Evolutionary conservation across 1,284 basidiomycete species (phyloP), one percentile per base, ranked within the genome.

Genomic region (Caloboletus firmus): DNA sequence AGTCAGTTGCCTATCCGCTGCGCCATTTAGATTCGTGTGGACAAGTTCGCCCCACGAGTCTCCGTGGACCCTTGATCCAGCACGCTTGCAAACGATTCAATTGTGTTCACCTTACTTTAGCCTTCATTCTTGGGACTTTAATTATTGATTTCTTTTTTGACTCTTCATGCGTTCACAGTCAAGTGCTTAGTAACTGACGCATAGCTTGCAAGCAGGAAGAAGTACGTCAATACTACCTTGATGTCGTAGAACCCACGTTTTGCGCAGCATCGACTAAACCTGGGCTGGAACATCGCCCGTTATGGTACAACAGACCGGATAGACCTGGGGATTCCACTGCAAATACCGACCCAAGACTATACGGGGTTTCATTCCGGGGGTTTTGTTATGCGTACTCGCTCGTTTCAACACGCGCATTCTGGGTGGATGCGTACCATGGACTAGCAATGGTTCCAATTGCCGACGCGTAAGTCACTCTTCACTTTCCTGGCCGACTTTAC

Each of bases 401-500:
- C 28, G 91, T 95, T 39, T 89, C 87, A 11, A 93, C 93, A 4
- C 80, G 94, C 37, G 89, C 94, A 0, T 98, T 98, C 73, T 74
- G 91, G 49, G 84, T 95, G 50, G 94, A 97, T 69, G 79, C 85
- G 5, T 95, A 86, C 69, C 92, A 95, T 70, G 85, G 86, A 2
- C 76, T 95, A 20, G 83, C 89, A 1, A 89, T 98, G 82, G 91
- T 95, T 13, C 93, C 94, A 1, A 82, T 95, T 56, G 93, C 93
- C 28, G 94, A 96, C 71, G 80, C 85, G 83, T 92, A 67, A 72
- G 89, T 80, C 24, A 24, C 13, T 30, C 18, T 12, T 53, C 31
- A 22, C 40, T 42, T 36, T 56, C 24, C 45, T 22, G 39, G 42
- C 47, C 30, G 34, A 53, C 35, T 40, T 50, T 43, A 47, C 49